Evolutionary conservation across 1,139 yeast species (phyloP).

Genomic region (Hansenula sp.): DNA sequence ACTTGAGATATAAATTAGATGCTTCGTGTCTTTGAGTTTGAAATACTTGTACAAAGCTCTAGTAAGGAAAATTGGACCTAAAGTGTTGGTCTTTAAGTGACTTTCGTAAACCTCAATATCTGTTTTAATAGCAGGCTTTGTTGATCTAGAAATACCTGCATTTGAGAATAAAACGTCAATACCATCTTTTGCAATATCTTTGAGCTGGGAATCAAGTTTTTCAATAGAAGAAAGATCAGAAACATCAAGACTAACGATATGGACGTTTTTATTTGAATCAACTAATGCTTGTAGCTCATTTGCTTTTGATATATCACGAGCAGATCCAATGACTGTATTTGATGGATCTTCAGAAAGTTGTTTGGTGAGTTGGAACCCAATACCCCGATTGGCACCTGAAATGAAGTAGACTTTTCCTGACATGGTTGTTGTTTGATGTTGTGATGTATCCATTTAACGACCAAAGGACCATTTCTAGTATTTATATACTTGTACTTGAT

Average conservation of each 20-base stretch:
- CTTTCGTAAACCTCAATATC: slow-evolving; percentile 1
- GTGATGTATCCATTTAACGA: too few species aligned
- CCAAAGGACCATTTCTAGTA: too few species aligned
- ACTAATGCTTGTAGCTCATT: not conserved
- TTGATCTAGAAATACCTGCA: slow-evolving; percentile 2
- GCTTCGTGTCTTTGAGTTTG: slow-evolving; percentile 11
- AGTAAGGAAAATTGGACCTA: slow-evolving; percentile 24
- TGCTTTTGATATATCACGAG: slow-evolving; percentile 8
- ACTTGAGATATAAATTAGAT: slow-evolving; percentile 20
- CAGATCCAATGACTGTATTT: slow-evolving; percentile 6
- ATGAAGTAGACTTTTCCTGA: slow-evolving; percentile 6
- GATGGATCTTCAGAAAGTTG: not conserved
- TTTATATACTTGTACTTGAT: too few species aligned
- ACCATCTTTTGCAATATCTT: not conserved
- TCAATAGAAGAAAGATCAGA: slow-evolving; percentile 6
- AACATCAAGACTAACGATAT: not conserved
- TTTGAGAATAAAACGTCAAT: slow-evolving; percentile 11
- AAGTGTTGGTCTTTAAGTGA: slow-evolving; percentile 15
- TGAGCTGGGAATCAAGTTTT: not conserved
- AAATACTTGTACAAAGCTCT: slow-evolving; percentile 22
- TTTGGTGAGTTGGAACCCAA: slow-evolving; percentile 9
- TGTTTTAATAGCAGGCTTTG: slow-evolving; percentile 3
- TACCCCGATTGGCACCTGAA: slow-evolving; percentile 16
- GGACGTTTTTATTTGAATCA: not conserved
- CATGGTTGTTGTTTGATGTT: too few species aligned